Base-by-base conservation (phyloP, 148 eudicot species). In the Simmondsia chinensis region DNA sequence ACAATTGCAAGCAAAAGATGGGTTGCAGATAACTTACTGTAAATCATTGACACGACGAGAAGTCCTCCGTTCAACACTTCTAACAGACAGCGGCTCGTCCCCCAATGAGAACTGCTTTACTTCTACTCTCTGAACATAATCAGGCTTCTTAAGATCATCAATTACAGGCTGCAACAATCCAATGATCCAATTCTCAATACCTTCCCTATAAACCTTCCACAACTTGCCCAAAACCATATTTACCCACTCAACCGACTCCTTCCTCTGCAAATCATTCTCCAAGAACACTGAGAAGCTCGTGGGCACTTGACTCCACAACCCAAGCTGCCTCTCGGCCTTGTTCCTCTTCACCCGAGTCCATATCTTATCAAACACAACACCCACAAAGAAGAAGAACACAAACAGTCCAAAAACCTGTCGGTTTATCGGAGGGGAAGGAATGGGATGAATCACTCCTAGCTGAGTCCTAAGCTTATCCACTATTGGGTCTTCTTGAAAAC, bases 241-340 rank as follows among this genome's bases (percentile, higher is more conserved):
- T 35, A 89, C 97, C 97, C 97, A 89, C 61, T 89, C 97, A 27
- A 89, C 97, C 3, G 97, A 81, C 56, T 89, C 97, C 69, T 89
- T 89, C 63, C 97, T 79, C 68, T 75, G 87, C 73, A 89, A 76
- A 68, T 85, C 97, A 62, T 81, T 75, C 70, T 89, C 95, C 25
- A 89, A 49, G 29, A 84, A 67, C 68, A 68, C 59, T 4, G 97
- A 84, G 50, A 81, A 44, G 28, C 78, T 76, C 6, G 76, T 61
- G 35, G 91, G 91, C 32, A 83, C 65, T 58, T 75, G 77, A n/a
- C 82, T 69, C 91, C 91, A 70, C 39, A 52, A 61, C n/a, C 62
- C 68, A 2, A 60, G 59, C 72, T 57, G 63, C n/a, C 57, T 17
- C 10, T 57, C 68, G 6, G 65, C 25, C 28, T 54, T 71, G 26